A percentile compares a stretch with the other conserved stretches of the same genome.
Conservation (phyloP, 352 stramenopile species). For the Globisporangium spiculum region DNA sequence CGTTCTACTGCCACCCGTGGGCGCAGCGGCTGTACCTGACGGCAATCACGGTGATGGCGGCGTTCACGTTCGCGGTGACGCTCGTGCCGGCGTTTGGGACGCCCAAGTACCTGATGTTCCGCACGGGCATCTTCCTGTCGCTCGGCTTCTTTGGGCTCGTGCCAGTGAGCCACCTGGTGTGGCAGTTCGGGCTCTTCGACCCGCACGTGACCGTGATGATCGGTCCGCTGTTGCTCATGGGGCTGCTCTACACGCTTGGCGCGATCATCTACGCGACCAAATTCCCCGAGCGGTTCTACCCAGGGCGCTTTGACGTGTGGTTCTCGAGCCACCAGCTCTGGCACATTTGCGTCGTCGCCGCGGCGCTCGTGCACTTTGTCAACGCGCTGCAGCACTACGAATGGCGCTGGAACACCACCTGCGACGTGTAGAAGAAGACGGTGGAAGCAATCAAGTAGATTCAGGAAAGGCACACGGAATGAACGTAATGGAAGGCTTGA, state of each 20-base stretch:
- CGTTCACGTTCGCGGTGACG: constrained; percentile 65
- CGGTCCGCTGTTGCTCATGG: constrained; percentile 73
- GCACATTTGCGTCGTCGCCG: constrained; percentile 87
- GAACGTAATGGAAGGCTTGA: background rate
- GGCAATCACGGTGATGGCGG: constrained; percentile 64
- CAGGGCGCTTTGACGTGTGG: constrained; percentile 80
- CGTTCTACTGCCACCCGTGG: constrained; percentile 83
- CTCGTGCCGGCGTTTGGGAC: constrained; percentile 72
- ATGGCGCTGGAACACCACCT: constrained; percentile 83
- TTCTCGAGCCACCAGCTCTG: constrained; percentile 87
- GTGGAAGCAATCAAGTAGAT: background rate
- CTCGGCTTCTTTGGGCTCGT: constrained; percentile 83
- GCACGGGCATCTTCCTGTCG: constrained; percentile 74
- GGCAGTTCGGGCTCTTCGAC: constrained; percentile 73
- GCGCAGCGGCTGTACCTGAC: constrained; percentile 60
- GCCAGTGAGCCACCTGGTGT: constrained; percentile 73
- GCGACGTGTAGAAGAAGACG: constrained; percentile 45
- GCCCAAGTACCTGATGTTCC: constrained; percentile 65
- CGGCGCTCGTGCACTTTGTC: constrained; percentile 80
- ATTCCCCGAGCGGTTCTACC: constrained; percentile 84
- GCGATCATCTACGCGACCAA: constrained; percentile 83
- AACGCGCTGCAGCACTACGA: constrained; percentile 85
- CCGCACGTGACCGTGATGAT: constrained; percentile 86
- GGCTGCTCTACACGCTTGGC: constrained; percentile 70
- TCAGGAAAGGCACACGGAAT: background rate